Conservation (phyloP, 2,329 filamentous ascomycete genomes). For the Alternaria postmessia region DNA sequence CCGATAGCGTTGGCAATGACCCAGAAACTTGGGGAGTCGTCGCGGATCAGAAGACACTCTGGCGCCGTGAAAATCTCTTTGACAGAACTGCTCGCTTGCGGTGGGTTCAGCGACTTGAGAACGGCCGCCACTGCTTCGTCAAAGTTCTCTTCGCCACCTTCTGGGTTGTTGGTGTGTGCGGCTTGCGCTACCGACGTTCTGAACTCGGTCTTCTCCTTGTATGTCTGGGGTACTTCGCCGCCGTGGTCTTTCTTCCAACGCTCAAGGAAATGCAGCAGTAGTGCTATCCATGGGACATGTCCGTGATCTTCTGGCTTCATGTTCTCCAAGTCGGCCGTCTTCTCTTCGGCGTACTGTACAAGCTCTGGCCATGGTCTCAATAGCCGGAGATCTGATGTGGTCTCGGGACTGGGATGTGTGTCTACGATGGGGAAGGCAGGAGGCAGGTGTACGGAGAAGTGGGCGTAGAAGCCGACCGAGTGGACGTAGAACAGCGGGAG, state of each 20-base stretch:
- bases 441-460: slow-evolving; percentile 81
- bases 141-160: slow-evolving; percentile 95
- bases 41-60: slow-evolving; percentile 60
- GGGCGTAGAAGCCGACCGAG: slow-evolving; percentile 90
- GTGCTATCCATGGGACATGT: slow-evolving; percentile 85
- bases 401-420: slow-evolving; percentile 89
- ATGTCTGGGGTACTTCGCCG: slow-evolving; percentile 73
- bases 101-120: slow-evolving; percentile 80
- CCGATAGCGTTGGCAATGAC: slow-evolving; percentile 82
- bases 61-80: slow-evolving; percentile 80
- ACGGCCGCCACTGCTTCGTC: slow-evolving; percentile 90
- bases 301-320: slow-evolving; percentile 85
- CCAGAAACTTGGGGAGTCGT: slow-evolving; percentile 78
- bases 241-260: slow-evolving; percentile 78
- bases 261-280: slow-evolving; percentile 83
- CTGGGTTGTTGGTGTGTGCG: slow-evolving; percentile 75
- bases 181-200: slow-evolving; percentile 72
- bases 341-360: slow-evolving; percentile 67
- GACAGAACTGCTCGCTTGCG: slow-evolving; percentile 72
- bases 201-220: slow-evolving; percentile 88
- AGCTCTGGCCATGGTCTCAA: slow-evolving; percentile 88
- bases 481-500: slow-evolving; percentile 84
- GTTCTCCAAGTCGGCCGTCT: slow-evolving; percentile 73
- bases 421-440: slow-evolving; percentile 91
- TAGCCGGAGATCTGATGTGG: slow-evolving; percentile 84